Evolutionary conservation across 495 filamentous ascomycete genomes (phyloP).

Genomic region (Penicillium nucicola): DNA sequence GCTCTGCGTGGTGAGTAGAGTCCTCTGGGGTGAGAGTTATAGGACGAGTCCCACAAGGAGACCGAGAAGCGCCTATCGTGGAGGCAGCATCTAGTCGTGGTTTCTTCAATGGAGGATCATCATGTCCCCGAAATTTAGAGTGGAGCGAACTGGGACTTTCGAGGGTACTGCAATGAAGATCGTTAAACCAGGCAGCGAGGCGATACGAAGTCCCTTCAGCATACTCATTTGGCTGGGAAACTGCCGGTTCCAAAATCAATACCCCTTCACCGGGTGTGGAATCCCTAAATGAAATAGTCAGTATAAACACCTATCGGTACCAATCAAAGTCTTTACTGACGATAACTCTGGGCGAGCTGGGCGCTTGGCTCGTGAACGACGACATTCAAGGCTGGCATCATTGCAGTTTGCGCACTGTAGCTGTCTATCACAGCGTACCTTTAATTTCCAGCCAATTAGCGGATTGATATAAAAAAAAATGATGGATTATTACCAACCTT

Average conservation of each 20-base stretch:
- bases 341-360: slow-evolving; percentile 6
- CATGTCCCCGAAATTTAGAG: neutral
- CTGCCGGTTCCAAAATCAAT: slow-evolving; percentile 10
- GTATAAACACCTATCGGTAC: neutral
- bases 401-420: slow-evolving; percentile 22
- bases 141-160: neutral
- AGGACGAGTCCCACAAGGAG: slow-evolving; percentile 3
- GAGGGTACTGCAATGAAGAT: neutral
- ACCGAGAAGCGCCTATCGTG: neutral
- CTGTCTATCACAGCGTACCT: slow-evolving; percentile 26
- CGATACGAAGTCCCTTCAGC: neutral
- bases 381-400: slow-evolving; percentile 22
- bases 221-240: slow-evolving; percentile 7
- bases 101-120: slow-evolving; percentile 1
- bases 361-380: slow-evolving; percentile 12
- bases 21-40: slow-evolving; percentile 7
- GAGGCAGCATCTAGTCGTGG: slow-evolving; percentile 5
- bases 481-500: slow-evolving; percentile 6
- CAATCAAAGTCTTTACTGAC: neutral
- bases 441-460: neutral
- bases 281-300: neutral
- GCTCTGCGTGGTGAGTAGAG: slow-evolving; percentile 19
- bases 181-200: neutral
- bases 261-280: slow-evolving; percentile 13
- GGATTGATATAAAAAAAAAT: neutral